Conservation (phyloP, 2,329 filamentous ascomycete genomes). For the Penicillium sp. region DNA sequence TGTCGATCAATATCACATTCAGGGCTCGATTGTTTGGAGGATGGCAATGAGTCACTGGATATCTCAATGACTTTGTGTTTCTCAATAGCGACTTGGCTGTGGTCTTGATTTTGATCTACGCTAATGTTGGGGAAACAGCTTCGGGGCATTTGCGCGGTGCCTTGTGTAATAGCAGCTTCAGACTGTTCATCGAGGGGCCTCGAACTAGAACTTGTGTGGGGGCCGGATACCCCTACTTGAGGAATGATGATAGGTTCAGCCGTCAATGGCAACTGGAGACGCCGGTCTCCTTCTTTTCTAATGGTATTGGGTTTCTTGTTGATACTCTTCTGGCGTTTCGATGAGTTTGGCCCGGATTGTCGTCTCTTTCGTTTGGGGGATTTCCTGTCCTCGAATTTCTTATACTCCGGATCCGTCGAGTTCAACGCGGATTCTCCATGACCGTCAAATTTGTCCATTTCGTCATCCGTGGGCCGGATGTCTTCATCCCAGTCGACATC, state of each 20-base stretch:
- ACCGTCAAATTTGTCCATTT: constrained; percentile 1
- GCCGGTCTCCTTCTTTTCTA: background rate
- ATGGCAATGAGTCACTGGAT: constrained; percentile 8
- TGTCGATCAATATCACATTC: background rate
- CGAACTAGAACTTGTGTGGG: background rate
- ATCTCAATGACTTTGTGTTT: constrained; percentile 5
- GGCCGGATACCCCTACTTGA: background rate
- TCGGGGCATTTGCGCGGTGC: background rate
- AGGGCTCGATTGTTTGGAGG: background rate
- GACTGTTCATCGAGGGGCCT: background rate
- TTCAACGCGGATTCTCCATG: constrained; percentile 13
- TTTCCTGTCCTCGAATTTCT: background rate
- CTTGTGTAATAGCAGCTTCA: background rate
- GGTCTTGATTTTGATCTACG: background rate
- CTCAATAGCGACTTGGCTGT: background rate
- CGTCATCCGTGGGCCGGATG: constrained; percentile 25
- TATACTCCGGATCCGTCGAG: constrained; percentile 10
- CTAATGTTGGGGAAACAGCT: background rate
- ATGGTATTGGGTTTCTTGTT: background rate
- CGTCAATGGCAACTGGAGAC: constrained; percentile 10
- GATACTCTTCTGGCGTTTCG: constrained; percentile 13
- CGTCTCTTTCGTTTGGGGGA: constrained; percentile 4
- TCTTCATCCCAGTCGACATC: constrained; percentile 34
- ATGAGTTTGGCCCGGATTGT: background rate
- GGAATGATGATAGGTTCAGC: background rate